Evolutionary conservation across 1,284 basidiomycete species (phyloP), one percentile per base, ranked within the genome.

Genomic region (Testicularia cyperi): DNA sequence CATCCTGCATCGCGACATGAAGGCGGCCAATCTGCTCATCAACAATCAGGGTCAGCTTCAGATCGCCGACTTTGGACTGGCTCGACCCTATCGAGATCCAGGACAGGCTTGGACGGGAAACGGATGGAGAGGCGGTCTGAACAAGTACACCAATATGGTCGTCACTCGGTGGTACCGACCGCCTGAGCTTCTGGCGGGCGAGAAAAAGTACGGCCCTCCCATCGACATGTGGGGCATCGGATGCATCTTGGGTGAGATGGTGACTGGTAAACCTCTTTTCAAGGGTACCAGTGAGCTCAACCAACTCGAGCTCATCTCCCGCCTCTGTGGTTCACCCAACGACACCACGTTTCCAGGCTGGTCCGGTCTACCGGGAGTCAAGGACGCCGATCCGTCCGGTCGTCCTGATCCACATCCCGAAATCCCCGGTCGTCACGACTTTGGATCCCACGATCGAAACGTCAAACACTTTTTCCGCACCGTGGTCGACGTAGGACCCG

Each of bases 141-240:
- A 60, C 25, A 44, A 87, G 75, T 97, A 97, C 75, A 99, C 95
- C 2, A 94, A 94, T 70, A 95, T 91, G 78, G 95, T 98, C 20
- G 94, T 98, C n/a, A 98, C 94, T 8, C 81, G 92, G 31, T 98
- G 95, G 94, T 98, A 98, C 75, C 85, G 95, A 22, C 92, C 95
- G 5, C 94, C 95, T 0, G 94, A 99, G 79, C 81, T 99, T 2
- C 80, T 98, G 14, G 82, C 97, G 5, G 92, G 94, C 29, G 87
- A 90, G 25, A 82, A 86, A 36, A 67, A 88, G 62, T 98, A 98
- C 72, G 90, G 90, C 4, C 88, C 90, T 0, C 89, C 92, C 58
- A 87, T 99, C 38, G 94, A 99, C 78, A 86, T 98, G 75, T 99
- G 94, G 95, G 92, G 92, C n/a, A 85, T 97, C 38, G 94, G 92